Conservation (phyloP, 495 filamentous ascomycete species). For the Pseudomonodictys pantanalensis region DNA sequence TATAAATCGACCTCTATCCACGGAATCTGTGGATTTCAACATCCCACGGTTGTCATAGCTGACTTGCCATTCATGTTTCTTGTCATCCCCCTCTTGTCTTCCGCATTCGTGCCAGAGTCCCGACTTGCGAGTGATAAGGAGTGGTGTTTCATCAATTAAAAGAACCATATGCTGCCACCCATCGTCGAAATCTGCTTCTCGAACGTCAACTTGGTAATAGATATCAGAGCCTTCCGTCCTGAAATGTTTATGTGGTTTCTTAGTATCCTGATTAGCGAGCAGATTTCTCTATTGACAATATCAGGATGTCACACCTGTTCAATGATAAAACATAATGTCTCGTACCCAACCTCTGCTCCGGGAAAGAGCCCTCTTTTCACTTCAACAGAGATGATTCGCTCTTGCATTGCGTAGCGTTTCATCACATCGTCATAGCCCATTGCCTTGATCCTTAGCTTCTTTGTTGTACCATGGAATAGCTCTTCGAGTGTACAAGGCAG, state of each 20-base stretch:
- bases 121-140: background rate
- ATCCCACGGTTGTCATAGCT: background rate
- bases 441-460: background rate
- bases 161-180: background rate
- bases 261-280: background rate
- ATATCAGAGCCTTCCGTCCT: background rate
- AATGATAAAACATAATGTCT: background rate
- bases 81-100: background rate
- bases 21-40: background rate
- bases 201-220: background rate
- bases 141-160: background rate
- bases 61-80: background rate
- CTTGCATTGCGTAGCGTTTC: background rate
- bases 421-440: background rate
- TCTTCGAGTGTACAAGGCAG: background rate
- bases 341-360: background rate
- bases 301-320: background rate
- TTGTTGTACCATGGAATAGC: background rate
- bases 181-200: background rate
- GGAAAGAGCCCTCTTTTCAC: background rate
- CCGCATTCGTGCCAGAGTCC: background rate
- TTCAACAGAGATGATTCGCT: background rate
- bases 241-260: background rate
- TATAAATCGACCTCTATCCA: background rate
- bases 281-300: background rate